Evolutionary conservation across 441 rosid species (phyloP), one percentile per base, ranked within the genome.

Genomic region (Aquilaria agallochum): DNA sequence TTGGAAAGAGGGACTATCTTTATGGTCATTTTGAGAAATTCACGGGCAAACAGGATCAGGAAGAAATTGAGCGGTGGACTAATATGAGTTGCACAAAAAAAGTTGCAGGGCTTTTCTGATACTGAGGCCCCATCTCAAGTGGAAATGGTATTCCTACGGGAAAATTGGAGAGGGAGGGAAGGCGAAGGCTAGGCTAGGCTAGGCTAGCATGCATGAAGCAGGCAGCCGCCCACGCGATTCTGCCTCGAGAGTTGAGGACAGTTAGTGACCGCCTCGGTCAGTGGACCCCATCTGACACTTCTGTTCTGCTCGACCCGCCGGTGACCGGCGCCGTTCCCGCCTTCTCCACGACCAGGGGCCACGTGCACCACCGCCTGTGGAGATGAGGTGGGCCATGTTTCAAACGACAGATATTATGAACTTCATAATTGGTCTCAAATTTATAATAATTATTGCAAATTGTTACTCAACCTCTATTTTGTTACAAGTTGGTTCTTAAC

Each of bases 241-340:
- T 75, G 80, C 64, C 74, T 63, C 52, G 56, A 62, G 63, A 67
- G 56, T 54, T 45, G 62, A 53, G 9, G 70, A 74, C 75, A 68
- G 60, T 11, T 47, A 65, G 75, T 42, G 55, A 72, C 67, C 72
- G 62, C 61, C 56, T 56, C 20, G 50, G 59, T 31, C 13, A 1
- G 44, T 51, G 70, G 80, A 61, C 6, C 74, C 76, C 59, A 48
- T 65, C 68, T 32, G 73, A 68, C 64, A 42, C 55, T 36, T 14
- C 63, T 40, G 30, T n/a, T 20, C 20, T 20, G 64, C 20, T 5
- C 48, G 58, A 56, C 36, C 10, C 40, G 50, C 76, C 79, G 76
- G 67, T 72, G 65, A 68, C 76, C 78, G 78, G 76, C 83, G 71
- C 70, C 67, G 78, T 55, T 74, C 58, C 53, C 79, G 81, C 64